phyloP scores from a whole-genome alignment of 2,329 filamentous ascomycete species.

The Sclerotinia borealis region DNA sequence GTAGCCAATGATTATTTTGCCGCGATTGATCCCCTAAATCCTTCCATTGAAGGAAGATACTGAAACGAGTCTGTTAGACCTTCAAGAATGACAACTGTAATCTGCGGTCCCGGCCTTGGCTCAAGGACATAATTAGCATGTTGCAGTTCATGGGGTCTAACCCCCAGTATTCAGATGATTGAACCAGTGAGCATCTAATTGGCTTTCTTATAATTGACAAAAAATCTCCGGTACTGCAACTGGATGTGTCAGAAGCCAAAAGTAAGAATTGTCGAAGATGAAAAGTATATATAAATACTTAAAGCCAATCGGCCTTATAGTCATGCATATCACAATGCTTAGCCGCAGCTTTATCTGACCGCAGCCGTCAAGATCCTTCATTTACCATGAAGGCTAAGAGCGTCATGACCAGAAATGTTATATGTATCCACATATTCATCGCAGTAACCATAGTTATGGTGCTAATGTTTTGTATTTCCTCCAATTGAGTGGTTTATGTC shows the following conservation, averaged over 20 bases:
- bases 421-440: not conserved
- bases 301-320: not conserved
- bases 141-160: not conserved
- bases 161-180: not conserved
- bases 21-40: not conserved
- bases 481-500: not conserved
- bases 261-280: not conserved
- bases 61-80: not conserved
- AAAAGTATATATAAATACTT: not conserved
- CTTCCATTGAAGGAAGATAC: not conserved
- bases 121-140: not conserved
- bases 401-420: not conserved
- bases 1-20: not conserved
- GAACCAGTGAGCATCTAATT: not conserved
- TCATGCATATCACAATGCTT: not conserved
- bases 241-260: not conserved
- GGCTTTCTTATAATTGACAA: not conserved
- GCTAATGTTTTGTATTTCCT: not conserved
- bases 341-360: constrained; percentile 7
- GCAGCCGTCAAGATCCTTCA: not conserved
- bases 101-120: not conserved
- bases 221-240: not conserved
- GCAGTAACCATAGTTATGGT: not conserved
- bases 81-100: not conserved
- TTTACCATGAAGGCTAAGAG: not conserved